Conservation (phyloP, 108 stramenopile genomes). For the Cyclotella baltica region DNA sequence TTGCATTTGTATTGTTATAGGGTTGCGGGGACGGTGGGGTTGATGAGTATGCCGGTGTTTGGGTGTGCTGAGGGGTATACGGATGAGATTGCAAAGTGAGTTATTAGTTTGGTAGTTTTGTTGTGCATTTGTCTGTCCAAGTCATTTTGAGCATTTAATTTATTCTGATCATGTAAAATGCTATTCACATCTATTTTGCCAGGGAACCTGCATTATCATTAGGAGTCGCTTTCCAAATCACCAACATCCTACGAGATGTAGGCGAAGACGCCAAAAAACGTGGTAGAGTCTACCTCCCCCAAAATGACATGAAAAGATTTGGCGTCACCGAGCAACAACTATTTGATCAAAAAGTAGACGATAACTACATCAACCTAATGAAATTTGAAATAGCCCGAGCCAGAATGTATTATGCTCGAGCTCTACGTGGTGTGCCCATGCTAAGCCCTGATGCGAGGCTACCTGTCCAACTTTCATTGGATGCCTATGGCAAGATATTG, state of each 20-base stretch:
- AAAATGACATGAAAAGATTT: conserved; percentile 88
- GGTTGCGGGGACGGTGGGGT: conserved; percentile 96
- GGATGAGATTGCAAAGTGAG: conserved; percentile 88
- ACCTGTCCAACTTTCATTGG: conserved; percentile 92
- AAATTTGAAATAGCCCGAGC: conserved; percentile 95
- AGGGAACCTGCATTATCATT: conserved; percentile 94
- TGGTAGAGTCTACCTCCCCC: conserved; percentile 94
- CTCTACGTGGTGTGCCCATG: conserved; percentile 93
- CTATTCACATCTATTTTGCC: conserved; percentile 7
- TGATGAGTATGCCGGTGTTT: conserved; percentile 96
- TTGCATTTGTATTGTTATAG: conserved; percentile 97
- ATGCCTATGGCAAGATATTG: conserved; percentile 94
- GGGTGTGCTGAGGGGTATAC: conserved; percentile 85
- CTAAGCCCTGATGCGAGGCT: conserved; percentile 86
- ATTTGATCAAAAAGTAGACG: conserved; percentile 84
- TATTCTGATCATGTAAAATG: background rate
- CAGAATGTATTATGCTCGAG: conserved; percentile 93
- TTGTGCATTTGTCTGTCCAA: background rate
- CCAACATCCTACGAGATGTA: conserved; percentile 98
- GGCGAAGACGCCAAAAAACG: conserved; percentile 95
- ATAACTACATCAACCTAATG: conserved; percentile 93
- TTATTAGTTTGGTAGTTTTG: background rate
- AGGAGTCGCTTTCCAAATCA: conserved; percentile 98
- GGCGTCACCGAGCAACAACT: conserved; percentile 95
- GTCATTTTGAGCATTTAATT: background rate